Evolutionary conservation across 768 basidiomycete genomes (phyloP).

Genomic region (Wakefieldia striispora): DNA sequence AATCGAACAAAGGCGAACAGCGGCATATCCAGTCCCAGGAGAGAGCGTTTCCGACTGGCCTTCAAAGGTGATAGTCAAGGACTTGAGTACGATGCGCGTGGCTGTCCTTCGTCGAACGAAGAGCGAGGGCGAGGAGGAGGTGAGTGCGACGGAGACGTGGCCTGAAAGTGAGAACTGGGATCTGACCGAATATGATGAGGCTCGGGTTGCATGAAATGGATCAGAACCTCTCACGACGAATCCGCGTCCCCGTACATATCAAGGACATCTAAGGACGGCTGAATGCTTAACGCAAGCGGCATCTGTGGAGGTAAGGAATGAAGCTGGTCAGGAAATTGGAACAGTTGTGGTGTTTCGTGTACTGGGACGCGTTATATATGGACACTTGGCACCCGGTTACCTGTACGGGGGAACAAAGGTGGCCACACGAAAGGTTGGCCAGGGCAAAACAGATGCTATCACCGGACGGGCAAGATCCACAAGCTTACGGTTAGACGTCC

Average conservation of each 20-base stretch:
- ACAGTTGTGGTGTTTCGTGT: conserved; percentile 3
- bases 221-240: conserved; percentile 46
- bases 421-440: conserved; percentile 8
- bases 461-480: neutral
- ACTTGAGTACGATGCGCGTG: conserved; percentile 57
- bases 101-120: conserved; percentile 51
- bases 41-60: conserved; percentile 79
- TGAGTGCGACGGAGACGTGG: conserved; percentile 64
- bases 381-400: conserved; percentile 26
- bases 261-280: conserved; percentile 53
- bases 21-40: conserved; percentile 61
- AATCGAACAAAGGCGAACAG: conserved; percentile 64
- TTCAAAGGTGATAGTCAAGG: conserved; percentile 76
- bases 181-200: conserved; percentile 38
- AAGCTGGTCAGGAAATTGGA: conserved; percentile 10
- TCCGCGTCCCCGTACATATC: conserved; percentile 73
- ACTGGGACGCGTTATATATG: conserved; percentile 26
- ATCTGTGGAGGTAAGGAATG: conserved; percentile 39
- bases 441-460: neutral
- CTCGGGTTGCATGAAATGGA: neutral
- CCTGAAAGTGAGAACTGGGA: conserved; percentile 88
- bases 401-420: conserved; percentile 32
- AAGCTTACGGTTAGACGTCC: neutral
- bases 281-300: conserved; percentile 65
- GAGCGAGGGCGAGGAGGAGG: conserved; percentile 54